Evolutionary conservation across 2,329 filamentous ascomycete species (phyloP).

Genomic region (Sclerotinia spermophila): DNA sequence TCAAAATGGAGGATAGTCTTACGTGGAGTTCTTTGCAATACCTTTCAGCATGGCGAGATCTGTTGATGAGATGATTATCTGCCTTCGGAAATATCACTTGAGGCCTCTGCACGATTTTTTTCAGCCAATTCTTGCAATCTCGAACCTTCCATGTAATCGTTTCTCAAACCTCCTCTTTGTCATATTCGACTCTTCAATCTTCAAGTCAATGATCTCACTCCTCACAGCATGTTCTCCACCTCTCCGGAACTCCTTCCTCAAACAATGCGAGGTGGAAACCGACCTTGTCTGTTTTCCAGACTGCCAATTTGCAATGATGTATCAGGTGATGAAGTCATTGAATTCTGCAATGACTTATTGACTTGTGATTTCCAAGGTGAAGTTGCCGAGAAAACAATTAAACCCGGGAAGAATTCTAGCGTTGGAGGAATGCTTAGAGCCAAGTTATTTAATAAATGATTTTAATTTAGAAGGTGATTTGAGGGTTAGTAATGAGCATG

Average conservation of each 20-base stretch:
- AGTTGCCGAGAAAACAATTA: not conserved
- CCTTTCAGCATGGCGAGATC: not conserved
- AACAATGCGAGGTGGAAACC: not conserved
- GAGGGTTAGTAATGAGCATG: not conserved
- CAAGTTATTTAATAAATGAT: not conserved
- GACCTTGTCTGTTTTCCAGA: not conserved
- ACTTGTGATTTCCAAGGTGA: not conserved
- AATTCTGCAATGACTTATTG: not conserved
- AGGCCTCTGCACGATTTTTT: not conserved
- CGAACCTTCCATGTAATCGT: not conserved
- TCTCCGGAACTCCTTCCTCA: not conserved
- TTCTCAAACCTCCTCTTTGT: not conserved
- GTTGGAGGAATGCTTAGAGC: not conserved
- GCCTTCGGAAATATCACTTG: not conserved
- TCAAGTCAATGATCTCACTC: not conserved
- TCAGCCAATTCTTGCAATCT: not conserved
- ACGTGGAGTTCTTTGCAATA: not conserved
- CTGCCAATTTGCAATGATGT: not conserved
- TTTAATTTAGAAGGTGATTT: not conserved
- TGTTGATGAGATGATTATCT: not conserved
- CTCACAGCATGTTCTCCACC: not conserved
- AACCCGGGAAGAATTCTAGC: not conserved
- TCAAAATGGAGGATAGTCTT: not conserved
- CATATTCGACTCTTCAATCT: not conserved
- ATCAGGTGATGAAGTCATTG: not conserved